Evolutionary conservation across 495 filamentous ascomycete species (phyloP), one percentile per base, ranked within the genome.

Genomic region (Haplographium delicatum): DNA sequence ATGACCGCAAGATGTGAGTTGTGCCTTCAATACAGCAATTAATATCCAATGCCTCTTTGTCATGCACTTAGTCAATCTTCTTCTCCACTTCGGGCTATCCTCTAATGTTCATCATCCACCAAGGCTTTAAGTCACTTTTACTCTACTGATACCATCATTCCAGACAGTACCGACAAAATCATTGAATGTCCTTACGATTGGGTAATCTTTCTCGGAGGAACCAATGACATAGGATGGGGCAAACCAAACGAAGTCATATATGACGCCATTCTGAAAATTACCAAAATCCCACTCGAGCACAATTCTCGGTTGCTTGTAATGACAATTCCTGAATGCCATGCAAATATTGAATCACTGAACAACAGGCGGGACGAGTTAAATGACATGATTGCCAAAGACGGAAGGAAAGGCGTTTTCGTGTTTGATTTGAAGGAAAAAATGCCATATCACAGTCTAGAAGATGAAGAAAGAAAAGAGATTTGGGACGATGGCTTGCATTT

Each of bases 401-500:
- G 22, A 62, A 72, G 5, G 52, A 68, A 56, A 74, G 68, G 73
- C 0, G 54, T 54, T 44, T 70, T 75, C 58, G 62, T 69, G 6
- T 77, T 76, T 59, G 80, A 86, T 57, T 62, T 86, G 16, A 58
- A 69, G 45, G 57, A 53, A 0, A 65, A 63, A n/a, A 58, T 85
- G 0, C 75, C 77, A 0, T 83, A 76, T 56, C 73, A 71, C 45
- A 44, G 49, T n/a, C 67, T 83, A 61, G 47, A 61, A 2, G 54
- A 65, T 7, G 44, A 63, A 5, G 72, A 75, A 49, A 58, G 69
- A 15, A 44, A 68, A 3, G 62, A 62, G 31, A 73, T 79, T 44
- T 83, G 79, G 74, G 74, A 81, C 55, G 82, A 86, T 67, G 74
- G 72, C 13, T 47, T 85, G 20, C 82, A 86, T 64, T 68, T 84